phyloP scores from a whole-genome alignment of 2,329 filamentous ascomycete genomes.

The Colletotrichum incanum region DNA sequence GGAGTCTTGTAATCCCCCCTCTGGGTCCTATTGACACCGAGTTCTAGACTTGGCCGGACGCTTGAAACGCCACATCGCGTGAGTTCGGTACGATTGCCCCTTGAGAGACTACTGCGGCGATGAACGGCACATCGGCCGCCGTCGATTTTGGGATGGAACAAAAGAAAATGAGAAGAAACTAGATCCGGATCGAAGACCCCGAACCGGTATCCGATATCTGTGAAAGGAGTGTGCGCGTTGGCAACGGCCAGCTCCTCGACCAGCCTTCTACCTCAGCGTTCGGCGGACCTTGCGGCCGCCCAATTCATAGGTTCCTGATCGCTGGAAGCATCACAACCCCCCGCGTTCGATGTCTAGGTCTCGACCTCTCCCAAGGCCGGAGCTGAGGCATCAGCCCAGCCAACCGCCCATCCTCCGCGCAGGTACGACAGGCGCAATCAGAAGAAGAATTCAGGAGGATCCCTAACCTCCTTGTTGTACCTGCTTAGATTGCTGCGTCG shows the following conservation, averaged over 20 bases:
- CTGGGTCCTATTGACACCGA: slow-evolving; percentile 8
- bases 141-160: background rate
- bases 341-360: background rate
- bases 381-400: background rate
- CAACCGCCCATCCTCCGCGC: background rate
- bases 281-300: background rate
- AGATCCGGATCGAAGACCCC: slow-evolving; percentile 18
- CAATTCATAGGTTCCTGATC: background rate
- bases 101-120: background rate
- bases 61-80: slow-evolving; percentile 7
- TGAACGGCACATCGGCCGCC: background rate
- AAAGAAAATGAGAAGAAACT: background rate
- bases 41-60: background rate
- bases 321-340: background rate
- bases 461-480: background rate
- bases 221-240: background rate
- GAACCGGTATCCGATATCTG: slow-evolving; percentile 2
- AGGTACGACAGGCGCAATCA: background rate
- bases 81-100: background rate
- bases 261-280: background rate
- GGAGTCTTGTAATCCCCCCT: background rate
- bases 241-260: background rate
- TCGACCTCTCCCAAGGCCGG: background rate
- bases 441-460: background rate
- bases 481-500: background rate